A percentile compares a stretch with the other conserved stretches of the same genome.
These are phyloP conservation scores for Aegilops sharonensis DNA, from an alignment of 176 grass and related monocot species.

Conservation along the genomic window DNA sequence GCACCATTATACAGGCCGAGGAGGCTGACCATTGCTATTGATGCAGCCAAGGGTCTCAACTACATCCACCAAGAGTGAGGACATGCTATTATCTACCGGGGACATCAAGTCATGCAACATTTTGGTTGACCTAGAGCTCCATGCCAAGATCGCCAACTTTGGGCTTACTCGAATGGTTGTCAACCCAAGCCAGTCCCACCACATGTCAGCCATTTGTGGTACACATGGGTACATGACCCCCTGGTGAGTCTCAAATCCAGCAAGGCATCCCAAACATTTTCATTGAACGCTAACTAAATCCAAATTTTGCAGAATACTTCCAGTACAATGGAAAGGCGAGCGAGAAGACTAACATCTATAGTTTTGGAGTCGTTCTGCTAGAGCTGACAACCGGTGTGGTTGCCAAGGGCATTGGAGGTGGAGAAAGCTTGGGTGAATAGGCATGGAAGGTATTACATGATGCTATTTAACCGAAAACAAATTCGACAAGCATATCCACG, in stretches of 20 bases:
- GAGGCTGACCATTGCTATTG: conserved; percentile 50
- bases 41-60: conserved; percentile 51
- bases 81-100: conserved; percentile 36
- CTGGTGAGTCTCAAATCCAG: conserved; percentile 18
- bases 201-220: conserved; percentile 43
- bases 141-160: conserved; percentile 63
- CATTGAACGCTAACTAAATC: no score
- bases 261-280: background rate
- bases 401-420: no score
- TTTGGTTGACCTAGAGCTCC: conserved; percentile 45
- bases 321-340: background rate
- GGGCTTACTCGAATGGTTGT: conserved; percentile 34
- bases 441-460: no score
- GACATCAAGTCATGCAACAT: conserved; percentile 85
- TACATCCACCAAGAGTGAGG: conserved; percentile 69
- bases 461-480: no score
- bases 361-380: background rate
- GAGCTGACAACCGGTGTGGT: background rate
- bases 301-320: background rate
- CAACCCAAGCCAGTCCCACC: conserved; percentile 40
- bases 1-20: conserved; percentile 49
- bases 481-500: no score
- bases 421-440: no score
- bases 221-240: conserved; percentile 56
- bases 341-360: background rate